Base-by-base conservation (phyloP, 345 rosid genomes). In the Microthlaspi erraticum region DNA sequence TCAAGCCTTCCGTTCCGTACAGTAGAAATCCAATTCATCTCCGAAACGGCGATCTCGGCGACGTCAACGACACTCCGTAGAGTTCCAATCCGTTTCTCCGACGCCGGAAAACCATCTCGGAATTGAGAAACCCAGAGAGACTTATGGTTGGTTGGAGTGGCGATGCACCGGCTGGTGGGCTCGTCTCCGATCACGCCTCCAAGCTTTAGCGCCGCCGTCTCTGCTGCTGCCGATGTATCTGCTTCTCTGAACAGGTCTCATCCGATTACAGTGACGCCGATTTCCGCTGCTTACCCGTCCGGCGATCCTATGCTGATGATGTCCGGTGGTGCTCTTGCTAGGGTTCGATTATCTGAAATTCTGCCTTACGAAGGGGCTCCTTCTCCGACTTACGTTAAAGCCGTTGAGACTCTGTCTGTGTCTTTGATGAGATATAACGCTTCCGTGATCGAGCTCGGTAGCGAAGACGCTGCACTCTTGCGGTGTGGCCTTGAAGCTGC, bases 391-490 rank as follows among this genome's bases (percentile, higher is more conserved):
- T 94, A 87, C 70, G 50, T 60, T 20, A 84, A 81, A 84, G 95
- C 97, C 2, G 95, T 91, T 20, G 99, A 91, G 81, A 85, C 90
- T 23, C 77, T 91, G 18, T 85, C 96, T n/a, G 82, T 84, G 54
- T 94, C 99, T 43, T 71, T 94, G 80, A 85, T 81, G 82, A 81
- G 87, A 69, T 83, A 85, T 69, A 94, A 94, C 74, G 93, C 99
- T 7, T 95, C 87, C 2, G 86, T 91, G 66, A 89, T 94, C 61
- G 97, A 91, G 76, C 69, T 94, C 46, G 93, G 89, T 34, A 66
- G 83, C 23, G 90, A 89, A 26, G 96, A 94, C 33, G 73, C 89
- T 0, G 84, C 91, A 5, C 72, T 94, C 39, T 76, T 94, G 85
- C 81, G 90, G 13, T 94, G 99, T 70, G 97, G 93, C 5, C 79